Conservation (phyloP, 108 stramenopile genomes). For the Nannochloropsis gaditana region DNA sequence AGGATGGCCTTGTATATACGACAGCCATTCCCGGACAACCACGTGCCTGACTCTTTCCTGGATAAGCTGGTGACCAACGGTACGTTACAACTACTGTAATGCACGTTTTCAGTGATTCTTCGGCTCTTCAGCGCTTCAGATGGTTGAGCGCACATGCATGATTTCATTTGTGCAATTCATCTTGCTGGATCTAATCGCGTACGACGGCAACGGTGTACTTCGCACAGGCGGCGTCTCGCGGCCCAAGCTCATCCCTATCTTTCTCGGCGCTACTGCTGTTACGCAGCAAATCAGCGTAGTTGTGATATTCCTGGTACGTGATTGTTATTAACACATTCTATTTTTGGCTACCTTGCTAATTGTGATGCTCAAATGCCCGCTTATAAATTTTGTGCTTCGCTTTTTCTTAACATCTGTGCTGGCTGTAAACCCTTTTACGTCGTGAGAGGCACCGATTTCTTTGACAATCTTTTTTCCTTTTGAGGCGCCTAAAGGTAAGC, state of each 20-base stretch:
- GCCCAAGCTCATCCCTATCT: constrained; percentile 27
- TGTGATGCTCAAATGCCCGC: not conserved
- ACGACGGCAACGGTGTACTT: not conserved
- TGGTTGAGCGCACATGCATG: not conserved
- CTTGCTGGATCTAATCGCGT: not conserved
- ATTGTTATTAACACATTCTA: not conserved
- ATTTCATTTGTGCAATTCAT: not conserved
- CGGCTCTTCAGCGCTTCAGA: not conserved
- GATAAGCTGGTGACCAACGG: constrained; percentile 54
- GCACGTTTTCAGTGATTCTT: not conserved
- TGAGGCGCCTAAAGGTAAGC: too few species aligned
- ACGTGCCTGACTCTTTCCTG: constrained; percentile 49
- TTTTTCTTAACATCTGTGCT: not conserved
- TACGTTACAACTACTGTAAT: not conserved
- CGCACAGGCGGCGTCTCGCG: constrained; percentile 27
- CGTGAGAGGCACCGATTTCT: not conserved
- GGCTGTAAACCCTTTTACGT: not conserved
- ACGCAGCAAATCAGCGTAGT: constrained; percentile 42
- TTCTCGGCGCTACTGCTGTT: constrained; percentile 32
- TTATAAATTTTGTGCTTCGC: not conserved
- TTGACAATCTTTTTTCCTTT: too few species aligned
- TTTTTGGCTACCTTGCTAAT: not conserved
- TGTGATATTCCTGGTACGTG: constrained; percentile 43
- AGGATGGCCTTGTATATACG: constrained; percentile 45
- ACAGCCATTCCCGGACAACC: constrained; percentile 55